These are phyloP conservation scores for Ustilago cynodontis DNA, from an alignment of 1,284 basidiomycete genomes.

Conservation along the genomic window DNA sequence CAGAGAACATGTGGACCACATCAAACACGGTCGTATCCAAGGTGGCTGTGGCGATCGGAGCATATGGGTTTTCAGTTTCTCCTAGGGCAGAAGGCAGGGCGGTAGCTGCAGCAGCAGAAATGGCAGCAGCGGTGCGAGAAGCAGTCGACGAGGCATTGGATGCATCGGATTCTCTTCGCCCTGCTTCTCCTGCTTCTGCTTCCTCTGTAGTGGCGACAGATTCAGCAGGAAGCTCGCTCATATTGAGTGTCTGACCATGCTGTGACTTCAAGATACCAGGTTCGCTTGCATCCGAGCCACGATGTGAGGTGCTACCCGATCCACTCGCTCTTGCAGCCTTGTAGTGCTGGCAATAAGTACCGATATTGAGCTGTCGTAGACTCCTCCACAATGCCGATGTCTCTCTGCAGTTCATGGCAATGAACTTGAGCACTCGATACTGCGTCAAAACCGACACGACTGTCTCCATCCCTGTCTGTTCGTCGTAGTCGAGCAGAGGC, in stretches of 20 bases:
- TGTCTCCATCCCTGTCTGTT: constrained; percentile 93
- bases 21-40: constrained; percentile 94
- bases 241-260: constrained; percentile 4
- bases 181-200: neutral
- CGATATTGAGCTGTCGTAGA: constrained; percentile 88
- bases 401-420: constrained; percentile 83
- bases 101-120: neutral
- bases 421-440: constrained; percentile 97
- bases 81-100: neutral
- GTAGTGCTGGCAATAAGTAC: constrained; percentile 81
- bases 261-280: constrained; percentile 25
- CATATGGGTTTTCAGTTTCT: constrained; percentile 74
- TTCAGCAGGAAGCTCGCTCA: constrained; percentile 30
- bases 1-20: constrained; percentile 98
- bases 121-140: constrained; percentile 8
- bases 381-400: constrained; percentile 75
- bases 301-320: constrained; percentile 13
- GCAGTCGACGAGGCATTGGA: constrained; percentile 1
- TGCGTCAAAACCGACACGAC: constrained; percentile 97
- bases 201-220: neutral
- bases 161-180: constrained; percentile 16
- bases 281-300: constrained; percentile 43
- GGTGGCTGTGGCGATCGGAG: constrained; percentile 92
- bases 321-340: constrained; percentile 5
- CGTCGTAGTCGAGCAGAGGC: constrained; percentile 91